Evolutionary conservation across 352 stramenopile species (phyloP), one percentile per base, ranked within the genome.

Genomic region (Phytophthora ohioensis): DNA sequence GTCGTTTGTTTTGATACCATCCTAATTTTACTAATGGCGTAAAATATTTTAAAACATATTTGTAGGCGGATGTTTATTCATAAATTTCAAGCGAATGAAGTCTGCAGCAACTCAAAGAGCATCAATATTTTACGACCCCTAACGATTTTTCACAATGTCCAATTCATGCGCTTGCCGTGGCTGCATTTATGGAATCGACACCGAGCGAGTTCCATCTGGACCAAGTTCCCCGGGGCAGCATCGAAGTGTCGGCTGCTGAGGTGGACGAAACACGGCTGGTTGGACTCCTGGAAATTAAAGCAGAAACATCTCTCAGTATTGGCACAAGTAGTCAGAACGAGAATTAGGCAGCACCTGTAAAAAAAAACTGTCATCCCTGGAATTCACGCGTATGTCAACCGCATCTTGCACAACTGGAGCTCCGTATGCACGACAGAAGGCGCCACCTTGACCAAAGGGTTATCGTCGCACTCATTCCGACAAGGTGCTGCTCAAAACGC

Each of bases 61-160:
- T 48, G 21, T 42, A 69, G 53, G 62, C 41, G 62, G 62, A 11
- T 69, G 62, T 58, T 4, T 69, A 0, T 69, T 34, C 35, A 58
- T 69, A 5, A 57, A 27, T 31, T 59, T 69, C 32, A 69, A 61
- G n/a, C 43, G 53, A 9, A 52, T 57, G 21, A 21, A 21, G 21
- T 21, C 21, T 21, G 35, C 62, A 13, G 27, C 62, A 17, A 45
- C 21, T 5, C 53, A 64, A 57, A 53, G 62, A 2, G 52, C 46
- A 0, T 64, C 53, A 2, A 30, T 69, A 12, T 69, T 58, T 53
- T 36, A 51, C 13, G 62, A 69, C 9, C 10, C n/a, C 21, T 2
- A 54, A n/a, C 8, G 2, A 58, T 27, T 54, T 69, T 54, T 6
- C 15, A 0, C 42, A 43, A 0, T 62, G 52, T n/a, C 51, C 61